phyloP scores from a whole-genome alignment of 805 yeast species.

The Komagataella kurtzmanii region DNA sequence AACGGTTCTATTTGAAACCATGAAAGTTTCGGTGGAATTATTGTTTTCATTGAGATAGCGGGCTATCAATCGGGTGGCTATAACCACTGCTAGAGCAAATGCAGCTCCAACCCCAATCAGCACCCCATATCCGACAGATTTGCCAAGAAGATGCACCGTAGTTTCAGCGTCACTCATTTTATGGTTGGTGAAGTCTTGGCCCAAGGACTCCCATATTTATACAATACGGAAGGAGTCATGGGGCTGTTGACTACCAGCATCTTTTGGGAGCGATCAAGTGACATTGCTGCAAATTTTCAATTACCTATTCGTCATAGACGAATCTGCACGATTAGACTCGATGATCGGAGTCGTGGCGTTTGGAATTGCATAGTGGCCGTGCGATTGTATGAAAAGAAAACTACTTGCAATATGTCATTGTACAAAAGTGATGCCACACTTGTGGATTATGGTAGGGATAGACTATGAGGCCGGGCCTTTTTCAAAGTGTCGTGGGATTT shows the following conservation, averaged over 20 bases:
- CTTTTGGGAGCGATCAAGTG: neutral
- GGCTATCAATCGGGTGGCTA: conserved; percentile 10
- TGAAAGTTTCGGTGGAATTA: conserved; percentile 12
- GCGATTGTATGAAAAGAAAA: neutral
- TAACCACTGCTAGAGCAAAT: conserved; percentile 15
- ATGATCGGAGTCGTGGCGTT: neutral
- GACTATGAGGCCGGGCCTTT: neutral
- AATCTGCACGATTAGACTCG: neutral
- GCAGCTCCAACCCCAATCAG: conserved; percentile 18
- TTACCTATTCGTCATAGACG: neutral
- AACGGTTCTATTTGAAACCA: conserved; percentile 9
- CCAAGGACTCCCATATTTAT: neutral
- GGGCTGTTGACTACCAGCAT: no score
- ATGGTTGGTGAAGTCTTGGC: neutral
- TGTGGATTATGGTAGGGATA: neutral
- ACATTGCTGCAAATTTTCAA: neutral
- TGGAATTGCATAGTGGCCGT: neutral
- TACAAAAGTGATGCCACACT: neutral
- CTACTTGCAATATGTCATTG: neutral
- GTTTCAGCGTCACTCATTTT: neutral
- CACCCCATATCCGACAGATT: conserved; percentile 17
- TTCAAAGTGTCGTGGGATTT: no score
- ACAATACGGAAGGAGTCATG: neutral
- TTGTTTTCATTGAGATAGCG: conserved; percentile 8
- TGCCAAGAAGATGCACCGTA: neutral